These are phyloP conservation scores for Fusarium sp. DNA, from an alignment of 2,329 filamentous ascomycete genomes.

Conservation along the genomic window DNA sequence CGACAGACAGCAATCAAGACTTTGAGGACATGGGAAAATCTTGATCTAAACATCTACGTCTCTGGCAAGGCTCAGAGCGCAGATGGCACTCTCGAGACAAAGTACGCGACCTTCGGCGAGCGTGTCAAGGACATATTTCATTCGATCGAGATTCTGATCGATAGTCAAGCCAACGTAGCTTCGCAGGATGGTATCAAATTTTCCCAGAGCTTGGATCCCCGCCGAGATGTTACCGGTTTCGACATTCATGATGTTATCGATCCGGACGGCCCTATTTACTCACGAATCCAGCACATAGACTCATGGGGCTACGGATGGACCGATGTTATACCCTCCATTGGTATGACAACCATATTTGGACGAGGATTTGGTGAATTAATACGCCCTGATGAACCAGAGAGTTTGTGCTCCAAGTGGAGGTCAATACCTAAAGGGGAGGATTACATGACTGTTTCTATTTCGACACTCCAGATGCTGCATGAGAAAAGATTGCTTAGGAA, in stretches of 20 bases:
- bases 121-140: constrained; percentile 5
- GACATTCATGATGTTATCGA: constrained; percentile 9
- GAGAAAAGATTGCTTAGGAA: constrained; percentile 4
- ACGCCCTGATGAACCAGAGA: background rate
- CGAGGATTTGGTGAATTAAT: constrained; percentile 13
- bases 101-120: constrained; percentile 1
- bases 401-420: constrained; percentile 1
- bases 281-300: constrained; percentile 8
- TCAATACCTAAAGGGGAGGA: background rate
- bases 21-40: constrained; percentile 15
- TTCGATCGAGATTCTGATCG: constrained; percentile 12
- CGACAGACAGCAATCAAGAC: constrained; percentile 17
- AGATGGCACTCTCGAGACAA: background rate
- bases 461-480: constrained; percentile 17
- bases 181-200: constrained; percentile 18
- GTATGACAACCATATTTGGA: constrained; percentile 13
- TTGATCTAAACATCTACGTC: constrained; percentile 2
- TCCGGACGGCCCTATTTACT: background rate
- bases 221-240: constrained; percentile 14
- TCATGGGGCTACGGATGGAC: constrained; percentile 12
- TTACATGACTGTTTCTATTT: constrained; percentile 8
- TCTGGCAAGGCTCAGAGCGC: background rate
- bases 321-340: constrained; percentile 8
- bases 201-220: constrained; percentile 4
- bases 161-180: background rate